Percentiles rank a stretch among this genome's conserved stretches.
phyloP scores from a whole-genome alignment of 768 basidiomycete species.

The Auricularia sp. region DNA sequence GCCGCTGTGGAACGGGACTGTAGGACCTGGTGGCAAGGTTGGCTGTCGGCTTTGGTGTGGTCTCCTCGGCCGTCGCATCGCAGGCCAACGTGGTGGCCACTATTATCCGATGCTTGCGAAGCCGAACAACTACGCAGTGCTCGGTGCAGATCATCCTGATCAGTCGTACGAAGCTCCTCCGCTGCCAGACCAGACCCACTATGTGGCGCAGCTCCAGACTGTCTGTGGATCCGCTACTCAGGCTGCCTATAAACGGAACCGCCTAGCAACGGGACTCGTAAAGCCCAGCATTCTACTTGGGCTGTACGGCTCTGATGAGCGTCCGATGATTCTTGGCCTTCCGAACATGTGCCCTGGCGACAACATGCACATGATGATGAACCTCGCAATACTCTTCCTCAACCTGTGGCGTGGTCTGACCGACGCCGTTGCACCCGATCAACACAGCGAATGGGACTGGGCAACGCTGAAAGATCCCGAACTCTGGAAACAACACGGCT shows the following conservation, averaged over 20 bases:
- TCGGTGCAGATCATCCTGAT: conserved; percentile 18
- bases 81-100: conserved; percentile 8
- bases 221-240: not conserved
- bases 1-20: conserved; percentile 21
- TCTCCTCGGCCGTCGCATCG: conserved; percentile 21
- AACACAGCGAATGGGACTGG: conserved; percentile 23
- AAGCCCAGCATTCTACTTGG: conserved; percentile 29
- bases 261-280: conserved; percentile 24
- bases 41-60: conserved; percentile 25
- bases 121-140: conserved; percentile 16
- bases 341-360: conserved; percentile 14
- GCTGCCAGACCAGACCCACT: not conserved
- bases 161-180: not conserved
- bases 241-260: conserved; percentile 7
- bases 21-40: conserved; percentile 24
- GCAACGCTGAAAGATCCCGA: conserved; percentile 14
- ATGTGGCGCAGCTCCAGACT: not conserved
- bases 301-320: conserved; percentile 9
- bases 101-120: conserved; percentile 26
- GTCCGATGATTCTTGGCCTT: conserved; percentile 8
- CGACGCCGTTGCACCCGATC: conserved; percentile 17
- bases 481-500: conserved; percentile 19
- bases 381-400: conserved; percentile 25
- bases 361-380: conserved; percentile 32
- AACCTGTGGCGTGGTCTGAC: conserved; percentile 22